Base-by-base conservation (phyloP, 1,284 basidiomycete genomes). In the Termitomyces sp. region DNA sequence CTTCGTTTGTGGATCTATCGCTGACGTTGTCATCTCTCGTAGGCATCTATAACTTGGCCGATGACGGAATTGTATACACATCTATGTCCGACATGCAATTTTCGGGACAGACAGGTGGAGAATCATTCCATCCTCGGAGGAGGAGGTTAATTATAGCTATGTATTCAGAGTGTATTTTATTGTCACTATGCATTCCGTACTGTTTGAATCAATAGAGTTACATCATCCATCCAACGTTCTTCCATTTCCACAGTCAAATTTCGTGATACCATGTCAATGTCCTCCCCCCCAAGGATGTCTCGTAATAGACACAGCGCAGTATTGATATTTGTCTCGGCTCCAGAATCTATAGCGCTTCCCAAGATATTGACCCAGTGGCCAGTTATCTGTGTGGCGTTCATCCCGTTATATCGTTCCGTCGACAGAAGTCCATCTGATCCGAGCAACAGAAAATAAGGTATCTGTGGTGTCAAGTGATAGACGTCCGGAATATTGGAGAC, bases 41-140 rank as follows among this genome's bases (percentile, higher is more conserved):
- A 88, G 85, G 77, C 82, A 38, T 74, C 73, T 19, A 78, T 88
- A 53, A 87, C 84, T 9, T 88, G 84, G 85, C 83, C 85, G 5
- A 88, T 88, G 82, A 76, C 80, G 6, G 85, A 88, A 66, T 76
- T 82, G 41, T 88, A 87, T 67, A 71, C 77, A 46, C 77, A 76
- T 28, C 67, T 85, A 33, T 88, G 86, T 61, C 85, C 85, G 4
- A 63, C 81, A 4, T 88, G 86, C 69, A 81, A 73, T 58, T 64
- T 72, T 42, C 68, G 65, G 57, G 66, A 57, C 53, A 68, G 65
- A n/a, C 24, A 49, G 36, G 36, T 13, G 13, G 47, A 34, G 17
- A 39, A 36, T 49, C 26, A 9, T 38, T 2, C n/a, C 17, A 13
- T 39, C 7, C 24, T 24, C 6, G 36, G 38, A 55, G 46, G 40